Base-by-base conservation (phyloP, 1,284 basidiomycete genomes). In the Melampsora larici-populina region DNA sequence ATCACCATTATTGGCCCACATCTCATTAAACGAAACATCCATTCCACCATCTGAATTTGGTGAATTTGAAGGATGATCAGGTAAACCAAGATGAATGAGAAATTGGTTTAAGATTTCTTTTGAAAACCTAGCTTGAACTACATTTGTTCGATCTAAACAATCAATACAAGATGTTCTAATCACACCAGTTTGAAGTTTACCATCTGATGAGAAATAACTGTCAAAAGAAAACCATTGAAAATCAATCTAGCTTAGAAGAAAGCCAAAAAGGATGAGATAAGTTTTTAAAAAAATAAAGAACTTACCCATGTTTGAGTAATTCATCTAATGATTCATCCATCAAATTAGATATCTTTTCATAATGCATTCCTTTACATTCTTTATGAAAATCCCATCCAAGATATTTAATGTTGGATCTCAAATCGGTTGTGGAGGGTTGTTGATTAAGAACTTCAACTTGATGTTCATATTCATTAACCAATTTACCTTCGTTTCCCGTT, bases 381-480 rank as follows among this genome's bases (percentile, higher is more conserved):
- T 89, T 90, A 85, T 98, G 96, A 87, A 99, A 99, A 84, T 99
- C 97, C 83, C 97, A 99, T 86, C 98, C 97, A 79, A 92, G 87
- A 83, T 99, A 99, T 82, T 89, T 89, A 70, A 93, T 89, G 62
- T 88, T 86, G 4, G 89, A 87, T 46, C 90, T 81, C 79, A 88
- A 87, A 70, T 89, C 84, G 79, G 83, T 83, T n/a, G 21, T 7
- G 33, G 24, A 7, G 6, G 63, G 36, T 62, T 48, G 29, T 1
- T 33, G 6, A n/a, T 48, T 60, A 13, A 72, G 40, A 29, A 46
- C 33, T 40, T 43, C n/a, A 26, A 72, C 29, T 29, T 72, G 55
- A 26, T 36, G 60, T 33, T 74, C 72, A 51, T 64, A 74, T 49
- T 76, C 51, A 33, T 55, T 43, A 2, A 76, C 73, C 31, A 76